Conservation (phyloP, 768 basidiomycete species). For the Panaeolus cyanescens region DNA sequence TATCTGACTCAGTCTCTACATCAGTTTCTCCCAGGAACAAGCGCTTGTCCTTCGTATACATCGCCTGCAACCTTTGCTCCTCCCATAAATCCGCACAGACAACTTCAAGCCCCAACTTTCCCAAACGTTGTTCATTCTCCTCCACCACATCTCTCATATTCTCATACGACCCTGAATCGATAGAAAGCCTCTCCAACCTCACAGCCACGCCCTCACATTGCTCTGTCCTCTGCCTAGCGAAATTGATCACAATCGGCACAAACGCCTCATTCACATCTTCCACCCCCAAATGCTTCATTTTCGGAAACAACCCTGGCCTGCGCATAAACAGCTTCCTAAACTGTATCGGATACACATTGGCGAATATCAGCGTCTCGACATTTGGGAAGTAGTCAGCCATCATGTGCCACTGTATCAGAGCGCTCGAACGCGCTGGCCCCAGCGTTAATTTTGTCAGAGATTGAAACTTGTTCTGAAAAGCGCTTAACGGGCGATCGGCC, state of each 20-base stretch:
- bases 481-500: background rate
- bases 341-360: background rate
- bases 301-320: background rate
- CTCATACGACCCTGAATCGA: constrained; percentile 1
- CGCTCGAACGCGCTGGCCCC: background rate
- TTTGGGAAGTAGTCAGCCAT: background rate
- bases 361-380: constrained; percentile 2
- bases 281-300: background rate
- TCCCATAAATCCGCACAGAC: constrained; percentile 10
- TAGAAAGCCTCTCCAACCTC: background rate
- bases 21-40: constrained; percentile 13
- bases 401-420: background rate
- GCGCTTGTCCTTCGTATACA: constrained; percentile 4
- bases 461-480: background rate
- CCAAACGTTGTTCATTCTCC: background rate
- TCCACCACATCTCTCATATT: background rate
- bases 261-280: background rate
- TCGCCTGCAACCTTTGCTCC: background rate
- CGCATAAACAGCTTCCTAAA: background rate
- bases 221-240: background rate
- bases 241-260: background rate
- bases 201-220: background rate
- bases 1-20: background rate
- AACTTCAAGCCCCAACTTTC: background rate
- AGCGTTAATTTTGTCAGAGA: constrained; percentile 1